These are phyloP conservation scores for Aschersonia sp. DNA, from an alignment of 2,329 filamentous ascomycete genomes.

Conservation along the genomic window DNA sequence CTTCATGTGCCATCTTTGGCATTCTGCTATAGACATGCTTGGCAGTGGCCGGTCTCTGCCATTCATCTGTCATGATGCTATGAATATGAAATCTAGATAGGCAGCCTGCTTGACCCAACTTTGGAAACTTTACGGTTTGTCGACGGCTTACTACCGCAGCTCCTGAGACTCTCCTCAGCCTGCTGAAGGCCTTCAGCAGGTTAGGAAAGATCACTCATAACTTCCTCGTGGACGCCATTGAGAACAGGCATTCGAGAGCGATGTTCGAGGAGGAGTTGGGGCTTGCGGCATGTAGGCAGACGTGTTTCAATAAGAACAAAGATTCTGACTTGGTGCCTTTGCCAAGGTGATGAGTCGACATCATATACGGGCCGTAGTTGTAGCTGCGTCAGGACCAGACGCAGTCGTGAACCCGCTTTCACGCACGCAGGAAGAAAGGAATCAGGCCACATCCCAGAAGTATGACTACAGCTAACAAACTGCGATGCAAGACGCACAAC, in stretches of 20 bases:
- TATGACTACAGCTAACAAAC: no score
- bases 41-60: slow-evolving; percentile 2
- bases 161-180: not conserved
- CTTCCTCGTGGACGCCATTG: not conserved
- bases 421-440: no score
- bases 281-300: slow-evolving; percentile 2
- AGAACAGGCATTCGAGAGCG: not conserved
- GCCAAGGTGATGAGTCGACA: slow-evolving; percentile 2
- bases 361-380: not conserved
- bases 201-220: not conserved
- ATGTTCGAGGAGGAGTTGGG: not conserved
- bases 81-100: slow-evolving; percentile 2
- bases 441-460: no score
- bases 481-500: no score
- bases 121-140: not conserved
- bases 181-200: no score
- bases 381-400: no score
- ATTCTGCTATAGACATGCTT: not conserved
- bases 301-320: slow-evolving; percentile 2
- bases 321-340: slow-evolving; percentile 2
- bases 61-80: not conserved
- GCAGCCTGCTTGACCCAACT: not conserved
- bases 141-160: not conserved
- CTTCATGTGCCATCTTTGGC: not conserved
- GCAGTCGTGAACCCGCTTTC: no score